Base-by-base conservation (phyloP, 805 yeast species). In the Yarrowia deformans region DNA sequence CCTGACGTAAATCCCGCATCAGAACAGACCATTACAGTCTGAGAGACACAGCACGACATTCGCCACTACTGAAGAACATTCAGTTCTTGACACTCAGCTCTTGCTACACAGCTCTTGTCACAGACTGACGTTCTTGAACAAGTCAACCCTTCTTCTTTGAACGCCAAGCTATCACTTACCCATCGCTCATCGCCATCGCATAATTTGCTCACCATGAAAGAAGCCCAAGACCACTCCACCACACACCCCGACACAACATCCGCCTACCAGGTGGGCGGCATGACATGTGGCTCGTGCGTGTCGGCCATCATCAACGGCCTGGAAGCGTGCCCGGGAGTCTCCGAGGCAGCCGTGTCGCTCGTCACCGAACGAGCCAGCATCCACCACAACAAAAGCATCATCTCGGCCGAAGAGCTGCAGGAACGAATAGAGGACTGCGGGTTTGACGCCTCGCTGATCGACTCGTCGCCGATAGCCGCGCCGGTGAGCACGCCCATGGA, bases 201-300 rank as follows among this genome's bases (percentile, higher is more conserved):
- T 56, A 56, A 56, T 56, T 56, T 56, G 63, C 63, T 56, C 63
- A 48, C 40, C 69, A 60, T 61, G 50, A 68, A 66, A 13, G 8
- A 60, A 55, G 61, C 23, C n/a, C 32, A 13, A 32, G 54, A 49
- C 9, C 14, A 5, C n/a, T 10, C 52, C n/a, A 1, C 39, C 12
- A 3, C 39, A 16, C 39, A 50, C 54, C 43, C 64, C 5, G 40
- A 32, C 34, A 46, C 45, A 16, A 71, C 54, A 13, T 37, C 74
- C 39, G 73, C 72, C 54, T 63, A 78, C 52, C 68, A 77, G 4
- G 80, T 89, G 1, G 77, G 80, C 16, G 98, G 98, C 1, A 94
- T 93, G 98, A 93, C 98, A 1, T 94, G 98, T 75, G 89, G 95
- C 1, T 85, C 97, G 1, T 94, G 98, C 76, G 84, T 90, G 0